A percentile compares a stretch with the other conserved stretches of the same genome.
Conservation (phyloP, 768 basidiomycete species). For the Xanthoconium stramineum region DNA sequence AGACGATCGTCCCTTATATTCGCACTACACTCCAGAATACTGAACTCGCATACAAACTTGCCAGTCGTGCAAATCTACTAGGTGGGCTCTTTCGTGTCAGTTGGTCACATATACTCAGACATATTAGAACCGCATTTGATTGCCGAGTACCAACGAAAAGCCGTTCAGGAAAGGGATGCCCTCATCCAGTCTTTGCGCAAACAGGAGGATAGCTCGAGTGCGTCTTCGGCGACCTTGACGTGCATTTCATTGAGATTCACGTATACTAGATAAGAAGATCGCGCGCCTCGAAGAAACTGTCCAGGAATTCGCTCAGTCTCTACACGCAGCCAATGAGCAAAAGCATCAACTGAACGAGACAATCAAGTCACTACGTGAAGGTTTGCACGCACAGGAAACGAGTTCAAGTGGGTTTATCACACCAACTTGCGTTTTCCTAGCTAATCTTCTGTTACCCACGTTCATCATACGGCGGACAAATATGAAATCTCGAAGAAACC, state of each 20-base stretch:
- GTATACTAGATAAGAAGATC: neutral
- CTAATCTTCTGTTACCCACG: too few species aligned
- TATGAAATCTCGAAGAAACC: too few species aligned
- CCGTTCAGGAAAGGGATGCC: neutral
- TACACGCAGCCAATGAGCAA: neutral
- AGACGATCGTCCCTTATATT: constrained; percentile 93
- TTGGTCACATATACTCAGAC: too few species aligned
- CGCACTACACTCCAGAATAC: constrained; percentile 92
- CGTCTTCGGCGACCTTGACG: neutral
- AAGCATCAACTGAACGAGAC: neutral
- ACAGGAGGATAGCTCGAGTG: neutral
- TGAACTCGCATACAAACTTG: constrained; percentile 96
- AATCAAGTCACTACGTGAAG: neutral
- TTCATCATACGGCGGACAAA: too few species aligned
- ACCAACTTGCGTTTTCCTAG: too few species aligned
- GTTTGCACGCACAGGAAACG: neutral
- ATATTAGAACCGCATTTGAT: too few species aligned
- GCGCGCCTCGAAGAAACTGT: neutral
- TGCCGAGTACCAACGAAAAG: neutral
- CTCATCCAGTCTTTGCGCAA: neutral
- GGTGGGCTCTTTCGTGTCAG: too few species aligned
- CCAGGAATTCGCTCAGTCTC: neutral
- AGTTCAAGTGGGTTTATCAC: neutral
- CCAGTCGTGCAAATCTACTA: constrained; percentile 64
- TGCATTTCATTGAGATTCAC: neutral